These are phyloP conservation scores for Myxozyma geophila DNA, from an alignment of 805 yeast species.

Conservation along the genomic window DNA sequence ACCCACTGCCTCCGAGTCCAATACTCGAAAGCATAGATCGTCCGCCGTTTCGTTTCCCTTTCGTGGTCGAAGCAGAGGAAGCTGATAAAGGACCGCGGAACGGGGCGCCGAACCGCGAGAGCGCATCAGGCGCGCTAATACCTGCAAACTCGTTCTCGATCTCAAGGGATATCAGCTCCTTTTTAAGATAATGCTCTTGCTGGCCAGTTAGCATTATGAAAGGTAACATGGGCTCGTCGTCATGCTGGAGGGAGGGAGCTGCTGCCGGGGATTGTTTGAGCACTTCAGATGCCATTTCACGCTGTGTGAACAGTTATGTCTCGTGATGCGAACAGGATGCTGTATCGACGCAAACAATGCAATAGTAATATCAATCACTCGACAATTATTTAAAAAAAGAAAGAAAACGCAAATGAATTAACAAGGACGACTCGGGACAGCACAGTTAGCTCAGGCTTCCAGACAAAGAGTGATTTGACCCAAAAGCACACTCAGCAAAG, in stretches of 20 bases:
- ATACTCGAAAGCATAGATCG: constrained; percentile 4
- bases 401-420: background rate
- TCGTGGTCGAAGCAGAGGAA: background rate
- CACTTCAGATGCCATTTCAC: background rate
- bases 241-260: background rate
- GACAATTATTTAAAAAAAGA: background rate
- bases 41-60: background rate
- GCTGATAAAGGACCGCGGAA: constrained; percentile 49
- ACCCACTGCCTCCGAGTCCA: constrained; percentile 3
- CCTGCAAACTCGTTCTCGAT: constrained; percentile 64
- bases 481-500: no score
- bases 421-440: background rate
- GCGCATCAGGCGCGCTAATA: constrained; percentile 63
- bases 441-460: background rate
- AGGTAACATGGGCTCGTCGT: background rate
- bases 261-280: background rate
- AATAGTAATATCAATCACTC: no score
- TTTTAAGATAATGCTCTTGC: constrained; percentile 86
- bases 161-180: constrained; percentile 70
- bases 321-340: no score
- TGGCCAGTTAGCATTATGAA: constrained; percentile 52
- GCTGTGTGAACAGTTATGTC: background rate
- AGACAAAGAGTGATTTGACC: background rate
- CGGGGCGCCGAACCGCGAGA: constrained; percentile 78
- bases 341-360: no score